These are phyloP conservation scores for Aciculosporium take DNA, from an alignment of 2,329 filamentous ascomycete species.

Conservation along the genomic window DNA sequence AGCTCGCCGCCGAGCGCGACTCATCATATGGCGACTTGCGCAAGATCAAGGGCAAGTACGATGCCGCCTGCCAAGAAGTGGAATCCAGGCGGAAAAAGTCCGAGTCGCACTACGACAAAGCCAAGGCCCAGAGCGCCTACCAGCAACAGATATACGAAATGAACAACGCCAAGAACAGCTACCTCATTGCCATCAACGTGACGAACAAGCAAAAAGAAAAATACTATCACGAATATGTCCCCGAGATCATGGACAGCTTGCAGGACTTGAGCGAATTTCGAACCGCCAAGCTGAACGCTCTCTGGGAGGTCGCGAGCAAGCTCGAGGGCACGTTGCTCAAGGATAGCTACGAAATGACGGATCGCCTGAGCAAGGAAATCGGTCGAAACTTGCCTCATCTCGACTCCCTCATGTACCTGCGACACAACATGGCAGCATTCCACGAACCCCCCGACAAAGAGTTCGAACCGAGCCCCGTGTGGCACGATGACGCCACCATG, in stretches of 20 bases:
- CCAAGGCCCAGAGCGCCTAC: slow-evolving; percentile 81
- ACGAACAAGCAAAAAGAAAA: slow-evolving; percentile 96
- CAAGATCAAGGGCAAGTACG: slow-evolving; percentile 89
- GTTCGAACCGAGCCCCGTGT: slow-evolving; percentile 91
- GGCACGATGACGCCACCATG: slow-evolving; percentile 87
- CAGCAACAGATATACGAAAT: slow-evolving; percentile 88
- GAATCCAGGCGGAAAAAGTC: slow-evolving; percentile 90
- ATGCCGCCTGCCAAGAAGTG: slow-evolving; percentile 83
- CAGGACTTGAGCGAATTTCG: slow-evolving; percentile 90
- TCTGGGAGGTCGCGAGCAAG: slow-evolving; percentile 70
- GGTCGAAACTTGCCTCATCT: slow-evolving; percentile 74
- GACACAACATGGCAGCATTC: slow-evolving; percentile 73
- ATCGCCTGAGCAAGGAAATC: slow-evolving; percentile 66
- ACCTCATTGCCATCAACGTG: slow-evolving; percentile 88
- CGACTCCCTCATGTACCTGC: slow-evolving; percentile 96
- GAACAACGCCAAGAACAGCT: slow-evolving; percentile 98
- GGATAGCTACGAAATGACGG: slow-evolving; percentile 56
- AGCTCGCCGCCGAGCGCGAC: slow-evolving; percentile 82
- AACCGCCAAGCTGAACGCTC: slow-evolving; percentile 64
- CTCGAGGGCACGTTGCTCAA: slow-evolving; percentile 70
- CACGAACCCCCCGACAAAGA: slow-evolving; percentile 71
- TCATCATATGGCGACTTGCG: slow-evolving; percentile 68
- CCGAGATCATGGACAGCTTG: slow-evolving; percentile 81
- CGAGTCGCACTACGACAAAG: slow-evolving; percentile 85
- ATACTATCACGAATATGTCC: slow-evolving; percentile 94